Evolutionary conservation across 1,284 basidiomycete species (phyloP), one percentile per base, ranked within the genome.

Genomic region (Coniferiporia weirii): DNA sequence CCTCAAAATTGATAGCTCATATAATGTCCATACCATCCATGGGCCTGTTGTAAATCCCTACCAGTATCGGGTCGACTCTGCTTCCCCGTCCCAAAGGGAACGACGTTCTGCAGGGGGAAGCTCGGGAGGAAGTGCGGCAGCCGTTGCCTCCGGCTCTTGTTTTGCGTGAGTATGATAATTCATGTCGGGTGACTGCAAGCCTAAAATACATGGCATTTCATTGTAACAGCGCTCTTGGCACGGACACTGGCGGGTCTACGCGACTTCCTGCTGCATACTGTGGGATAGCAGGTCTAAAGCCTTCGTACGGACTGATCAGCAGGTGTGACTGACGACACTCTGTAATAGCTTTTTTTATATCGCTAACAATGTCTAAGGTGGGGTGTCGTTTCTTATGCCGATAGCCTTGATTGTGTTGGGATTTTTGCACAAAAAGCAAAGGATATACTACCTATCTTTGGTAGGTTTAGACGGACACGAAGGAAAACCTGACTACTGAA

Each of bases 221-320:
- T 46, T 20, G 19, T 54, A 20, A 27, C 58, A 95, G 94, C 44
- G 93, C 96, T 0, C 72, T 99, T 27, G 93, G 88, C 1, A 96
- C 94, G 0, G 96, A 99, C 69, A 99, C 97, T 0, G 97, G 96
- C 5, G 97, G 96, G 0, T 98, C 95, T 5, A 87, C 91, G 4
- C 83, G 96, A 36, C 76, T 99, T 1, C 97, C 96, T 0, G 95
- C 95, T 0, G 87, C 93, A 1, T 98, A 97, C 70, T 98, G 94
- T 67, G 95, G 95, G 2, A 78, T 98, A 0, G 84, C 91, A 3
- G 96, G 95, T 0, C 74, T 98, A 54, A 99, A 99, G 69, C 96
- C 96, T 0, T 95, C 94, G 0, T 98, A 98, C 66, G 96, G 96
- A 0, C 74, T 97, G 50, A 74, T 99, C 44, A 93, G 91, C 67